phyloP scores from a whole-genome alignment of 768 basidiomycete species.

The Termitomyces sp. region DNA sequence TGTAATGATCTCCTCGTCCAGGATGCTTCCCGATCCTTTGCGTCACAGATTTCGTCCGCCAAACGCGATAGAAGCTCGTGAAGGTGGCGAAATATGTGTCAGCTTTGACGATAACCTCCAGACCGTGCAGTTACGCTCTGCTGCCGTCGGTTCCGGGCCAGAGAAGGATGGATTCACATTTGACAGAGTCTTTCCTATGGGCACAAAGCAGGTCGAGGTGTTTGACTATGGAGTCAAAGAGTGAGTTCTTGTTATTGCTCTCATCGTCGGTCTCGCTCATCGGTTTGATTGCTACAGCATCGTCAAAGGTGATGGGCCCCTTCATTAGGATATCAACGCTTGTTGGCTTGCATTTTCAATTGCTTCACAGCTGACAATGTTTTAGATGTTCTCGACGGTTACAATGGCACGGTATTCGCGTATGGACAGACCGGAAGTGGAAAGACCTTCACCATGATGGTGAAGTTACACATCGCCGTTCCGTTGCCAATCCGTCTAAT shows the following conservation, averaged over 20 bases:
- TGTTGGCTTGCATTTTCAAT: neutral
- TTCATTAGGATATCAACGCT: conserved; percentile 3
- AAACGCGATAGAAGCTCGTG: conserved; percentile 85
- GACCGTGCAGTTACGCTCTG: conserved; percentile 76
- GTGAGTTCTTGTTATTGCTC: conserved; percentile 43
- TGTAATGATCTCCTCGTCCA: conserved; percentile 6
- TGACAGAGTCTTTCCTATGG: conserved; percentile 94
- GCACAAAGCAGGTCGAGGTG: conserved; percentile 86
- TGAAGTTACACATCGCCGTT: conserved; percentile 22
- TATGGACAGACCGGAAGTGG: conserved; percentile 88
- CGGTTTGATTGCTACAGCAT: conserved; percentile 48
- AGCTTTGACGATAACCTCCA: conserved; percentile 84
- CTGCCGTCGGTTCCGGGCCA: conserved; percentile 68
- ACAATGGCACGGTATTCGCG: conserved; percentile 94
- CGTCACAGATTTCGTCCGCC: conserved; percentile 83
- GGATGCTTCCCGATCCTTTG: conserved; percentile 11
- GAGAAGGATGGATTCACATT: conserved; percentile 98
- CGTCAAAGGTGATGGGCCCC: conserved; percentile 65
- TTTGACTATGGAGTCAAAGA: conserved; percentile 99
- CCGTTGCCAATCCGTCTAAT: conserved; percentile 5
- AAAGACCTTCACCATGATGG: conserved; percentile 99
- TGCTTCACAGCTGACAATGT: conserved; percentile 3
- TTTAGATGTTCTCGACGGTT: conserved; percentile 94
- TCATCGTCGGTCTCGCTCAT: conserved; percentile 14
- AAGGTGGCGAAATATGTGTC: conserved; percentile 88